Evolutionary conservation across 2,329 filamentous ascomycete genomes (phyloP).

Genomic region (Tolypocladium amazonense): DNA sequence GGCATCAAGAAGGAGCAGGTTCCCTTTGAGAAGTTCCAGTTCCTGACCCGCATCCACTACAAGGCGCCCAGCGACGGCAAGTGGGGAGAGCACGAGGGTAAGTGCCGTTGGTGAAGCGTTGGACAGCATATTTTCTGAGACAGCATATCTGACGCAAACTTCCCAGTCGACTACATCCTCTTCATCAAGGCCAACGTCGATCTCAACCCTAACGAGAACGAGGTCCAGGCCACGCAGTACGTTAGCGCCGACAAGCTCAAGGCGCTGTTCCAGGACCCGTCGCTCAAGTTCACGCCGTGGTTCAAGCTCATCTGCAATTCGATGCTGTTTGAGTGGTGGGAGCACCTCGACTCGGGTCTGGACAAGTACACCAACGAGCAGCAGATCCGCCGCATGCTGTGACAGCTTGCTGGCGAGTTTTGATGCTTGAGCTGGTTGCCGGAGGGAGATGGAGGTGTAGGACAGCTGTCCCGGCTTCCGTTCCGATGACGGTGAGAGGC

Average conservation of each 20-base stretch:
- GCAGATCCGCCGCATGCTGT: constrained; percentile 73
- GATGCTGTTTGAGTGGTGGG: constrained; percentile 98
- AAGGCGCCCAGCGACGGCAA: constrained; percentile 93
- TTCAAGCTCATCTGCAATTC: constrained; percentile 98
- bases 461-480: neutral
- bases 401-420: neutral
- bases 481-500: neutral
- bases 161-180: constrained; percentile 87
- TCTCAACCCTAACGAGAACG: constrained; percentile 72
- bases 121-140: no score
- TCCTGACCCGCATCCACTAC: constrained; percentile 96
- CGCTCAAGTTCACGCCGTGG: constrained; percentile 89
- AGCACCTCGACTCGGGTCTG: constrained; percentile 67
- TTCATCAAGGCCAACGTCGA: constrained; percentile 95
- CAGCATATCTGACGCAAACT: neutral
- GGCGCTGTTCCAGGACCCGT: constrained; percentile 71
- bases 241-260: constrained; percentile 76
- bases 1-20: constrained; percentile 86
- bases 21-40: constrained; percentile 81
- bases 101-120: constrained; percentile 22
- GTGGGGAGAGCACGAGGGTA: constrained; percentile 98
- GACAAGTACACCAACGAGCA: constrained; percentile 81
- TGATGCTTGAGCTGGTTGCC: neutral
- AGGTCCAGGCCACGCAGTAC: constrained; percentile 77
- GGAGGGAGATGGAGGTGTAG: neutral